Evolutionary conservation across 73 alveolate genomes (phyloP).

Genomic region (Paramecium biaurelia): DNA sequence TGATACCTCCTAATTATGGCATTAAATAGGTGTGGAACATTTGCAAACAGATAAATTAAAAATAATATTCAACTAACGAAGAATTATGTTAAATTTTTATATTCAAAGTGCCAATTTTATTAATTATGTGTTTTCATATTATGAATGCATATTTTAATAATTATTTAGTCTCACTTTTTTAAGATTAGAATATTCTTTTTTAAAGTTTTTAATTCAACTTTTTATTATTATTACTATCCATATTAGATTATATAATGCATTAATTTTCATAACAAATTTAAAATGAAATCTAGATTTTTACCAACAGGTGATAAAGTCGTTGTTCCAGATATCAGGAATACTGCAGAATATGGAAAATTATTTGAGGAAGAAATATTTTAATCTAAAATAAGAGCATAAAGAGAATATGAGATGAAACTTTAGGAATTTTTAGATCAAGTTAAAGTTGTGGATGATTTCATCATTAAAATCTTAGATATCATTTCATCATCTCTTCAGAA

Average conservation of each 20-base stretch:
- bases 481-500: background rate
- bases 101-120: slow-evolving; percentile 67
- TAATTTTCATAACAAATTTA: background rate
- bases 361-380: background rate
- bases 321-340: background rate
- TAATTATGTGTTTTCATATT: background rate
- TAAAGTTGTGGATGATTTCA: background rate
- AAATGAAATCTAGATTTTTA: slow-evolving; percentile 7
- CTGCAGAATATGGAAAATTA: background rate
- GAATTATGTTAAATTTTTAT: background rate
- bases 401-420: background rate
- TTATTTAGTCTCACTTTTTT: background rate
- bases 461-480: background rate
- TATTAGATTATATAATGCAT: background rate
- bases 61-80: background rate
- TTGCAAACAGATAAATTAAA: slow-evolving; percentile 18
- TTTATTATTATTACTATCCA: background rate
- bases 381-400: background rate
- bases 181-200: background rate
- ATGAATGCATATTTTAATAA: background rate
- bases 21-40: slow-evolving; percentile 16
- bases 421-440: background rate
- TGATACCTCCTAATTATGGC: slow-evolving; percentile 6
- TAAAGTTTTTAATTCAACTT: background rate
- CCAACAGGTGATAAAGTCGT: slow-evolving; percentile 34